Base-by-base conservation (phyloP, 192 early-diverging fungal species). In the Allomyces macrogynus region DNA sequence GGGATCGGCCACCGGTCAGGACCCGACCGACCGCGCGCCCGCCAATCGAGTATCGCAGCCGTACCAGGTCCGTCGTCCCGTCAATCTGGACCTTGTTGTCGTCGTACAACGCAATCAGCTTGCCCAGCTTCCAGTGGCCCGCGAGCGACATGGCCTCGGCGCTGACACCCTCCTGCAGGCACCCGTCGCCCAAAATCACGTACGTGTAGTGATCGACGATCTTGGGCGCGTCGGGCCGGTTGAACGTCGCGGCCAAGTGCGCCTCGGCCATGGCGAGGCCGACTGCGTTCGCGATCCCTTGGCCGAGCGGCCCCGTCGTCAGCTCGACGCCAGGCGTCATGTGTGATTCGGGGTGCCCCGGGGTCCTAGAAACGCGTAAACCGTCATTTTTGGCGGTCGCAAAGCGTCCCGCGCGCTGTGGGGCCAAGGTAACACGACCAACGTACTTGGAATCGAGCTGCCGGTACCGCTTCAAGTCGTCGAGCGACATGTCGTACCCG, bases 41-140 rank as follows among this genome's bases (percentile, higher is more conserved):
- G 1, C 63, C 20, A 27, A 40, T 3, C 4, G 8, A 27, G 26
- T 8, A 40, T 7, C 3, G 32, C 32, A 40, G 32, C 8, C 32
- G 7, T 40, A 40, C 32, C 24, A 88, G 77, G 32, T 78, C 76
- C 63, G 84, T 87, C 43, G 82, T 80, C 66, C 92, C 92, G 78
- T 95, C 95, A 72, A 98, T 93, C 64, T 87, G 84, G 77, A 98
- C 89, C 72, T 91, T 80, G 78, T 98, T 98, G 70, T 91, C 89
- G 77, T 98, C 95, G 73, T 98, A 98, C 60, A 98, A 71, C 40
- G 83, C 86, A 70, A 96, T 91, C 60, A 98, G 80, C 70, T 95
- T 95, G 69, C 94, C 93, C n/a, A 98, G 80, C 77, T 94, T 74
- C 69, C 88, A 76, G 66, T 95, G 90, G 60, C 79, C 95, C 32